Conservation (phyloP, 176 grass and related monocot species). For the Paspalum vaginatum region DNA sequence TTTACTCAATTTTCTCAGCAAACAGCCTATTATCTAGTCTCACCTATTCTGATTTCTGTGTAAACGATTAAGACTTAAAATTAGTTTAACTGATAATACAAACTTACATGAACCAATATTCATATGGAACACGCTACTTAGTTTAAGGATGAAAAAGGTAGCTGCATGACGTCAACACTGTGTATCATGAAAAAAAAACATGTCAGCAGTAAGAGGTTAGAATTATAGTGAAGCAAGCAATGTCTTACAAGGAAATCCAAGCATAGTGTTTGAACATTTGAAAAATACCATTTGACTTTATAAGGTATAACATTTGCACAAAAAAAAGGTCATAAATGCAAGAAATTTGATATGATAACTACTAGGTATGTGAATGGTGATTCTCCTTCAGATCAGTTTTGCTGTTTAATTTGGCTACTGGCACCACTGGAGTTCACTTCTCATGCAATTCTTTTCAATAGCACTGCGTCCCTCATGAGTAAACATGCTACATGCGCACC, state of each 20-base stretch:
- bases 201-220: not conserved
- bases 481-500: not conserved
- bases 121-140: not conserved
- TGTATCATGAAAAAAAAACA: not conserved
- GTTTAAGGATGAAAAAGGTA: not conserved
- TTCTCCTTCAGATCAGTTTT: constrained; percentile 2
- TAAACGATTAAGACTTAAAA: constrained; percentile 6
- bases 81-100: not conserved
- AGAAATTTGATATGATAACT: not conserved
- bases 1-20: not conserved
- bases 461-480: not conserved
- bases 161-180: constrained; percentile 1
- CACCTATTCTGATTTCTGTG: not conserved
- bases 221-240: not conserved
- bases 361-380: constrained; percentile 30
- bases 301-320: constrained; percentile 9
- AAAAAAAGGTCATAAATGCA: not conserved
- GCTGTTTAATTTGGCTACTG: not conserved
- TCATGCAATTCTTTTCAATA: constrained; percentile 12
- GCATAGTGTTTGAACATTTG: not conserved
- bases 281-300: not conserved
- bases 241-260: constrained; percentile 26
- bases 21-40: constrained; percentile 16
- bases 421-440: constrained; percentile 7
- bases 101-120: constrained; percentile 14